Percentiles rank a stretch among this genome's conserved stretches.
Evolutionary conservation across 2,329 filamentous ascomycete species (phyloP).

Genomic region (Cytospora leucostoma): DNA sequence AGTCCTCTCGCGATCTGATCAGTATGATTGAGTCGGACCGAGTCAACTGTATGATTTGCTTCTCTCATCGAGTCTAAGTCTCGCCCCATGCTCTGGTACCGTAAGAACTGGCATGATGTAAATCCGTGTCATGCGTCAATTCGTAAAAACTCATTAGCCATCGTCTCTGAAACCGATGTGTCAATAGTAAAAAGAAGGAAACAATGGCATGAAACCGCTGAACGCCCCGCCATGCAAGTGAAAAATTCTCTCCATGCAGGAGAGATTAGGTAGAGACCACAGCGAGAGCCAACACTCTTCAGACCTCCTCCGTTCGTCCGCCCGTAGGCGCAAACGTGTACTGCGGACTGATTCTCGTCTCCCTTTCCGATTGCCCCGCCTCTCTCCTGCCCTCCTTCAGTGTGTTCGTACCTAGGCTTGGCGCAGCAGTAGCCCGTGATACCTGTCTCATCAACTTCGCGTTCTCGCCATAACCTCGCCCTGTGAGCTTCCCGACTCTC

Average conservation of each 20-base stretch:
- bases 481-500: constrained; percentile 48
- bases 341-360: constrained; percentile 19
- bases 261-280: neutral
- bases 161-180: neutral
- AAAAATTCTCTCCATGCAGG: neutral
- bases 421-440: neutral
- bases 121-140: constrained; percentile 11
- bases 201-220: neutral
- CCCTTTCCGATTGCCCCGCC: constrained; percentile 30
- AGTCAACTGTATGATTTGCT: constrained; percentile 4
- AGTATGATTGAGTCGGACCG: constrained; percentile 1
- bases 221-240: constrained; percentile 26
- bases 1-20: neutral
- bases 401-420: constrained; percentile 17
- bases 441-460: constrained; percentile 31
- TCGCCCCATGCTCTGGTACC: constrained; percentile 11
- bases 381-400: constrained; percentile 35
- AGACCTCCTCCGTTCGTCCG: neutral
- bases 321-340: constrained; percentile 21
- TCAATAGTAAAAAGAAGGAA: neutral
- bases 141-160: constrained; percentile 16
- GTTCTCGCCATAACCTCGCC: constrained; percentile 35
- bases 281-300: neutral
- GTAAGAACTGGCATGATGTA: neutral
- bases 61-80: constrained; percentile 8